phyloP scores from a whole-genome alignment of 495 filamentous ascomycete genomes.

The Jackrogersella minutella region DNA sequence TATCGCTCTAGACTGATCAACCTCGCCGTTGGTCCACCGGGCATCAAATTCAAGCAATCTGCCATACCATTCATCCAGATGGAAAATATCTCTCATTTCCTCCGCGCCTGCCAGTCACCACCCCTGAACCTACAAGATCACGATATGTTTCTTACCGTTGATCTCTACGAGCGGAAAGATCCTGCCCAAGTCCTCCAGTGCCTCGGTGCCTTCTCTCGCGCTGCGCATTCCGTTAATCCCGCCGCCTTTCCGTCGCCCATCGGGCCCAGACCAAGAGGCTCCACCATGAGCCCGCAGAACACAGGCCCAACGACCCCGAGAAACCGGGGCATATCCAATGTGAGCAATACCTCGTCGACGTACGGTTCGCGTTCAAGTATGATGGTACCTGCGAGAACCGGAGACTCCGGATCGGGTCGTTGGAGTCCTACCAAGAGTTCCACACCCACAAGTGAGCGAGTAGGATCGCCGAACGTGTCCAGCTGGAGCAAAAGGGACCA shows the following conservation, averaged over 20 bases:
- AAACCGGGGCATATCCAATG: constrained; percentile 70
- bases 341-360: constrained; percentile 68
- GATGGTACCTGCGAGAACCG: constrained; percentile 56
- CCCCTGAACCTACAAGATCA: constrained; percentile 90
- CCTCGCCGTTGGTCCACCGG: constrained; percentile 75
- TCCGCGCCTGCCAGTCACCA: constrained; percentile 81
- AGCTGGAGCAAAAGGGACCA: constrained; percentile 91
- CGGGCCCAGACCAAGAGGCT: constrained; percentile 69
- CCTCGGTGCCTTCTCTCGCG: constrained; percentile 87
- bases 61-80: constrained; percentile 98
- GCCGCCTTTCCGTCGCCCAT: constrained; percentile 75
- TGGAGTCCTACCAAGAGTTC: constrained; percentile 70
- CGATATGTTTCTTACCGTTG: constrained; percentile 96
- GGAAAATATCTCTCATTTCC: constrained; percentile 98
- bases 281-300: constrained; percentile 69
- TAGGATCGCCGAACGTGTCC: constrained; percentile 65
- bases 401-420: constrained; percentile 61
- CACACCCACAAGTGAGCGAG: constrained; percentile 43
- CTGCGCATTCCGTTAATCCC: constrained; percentile 80
- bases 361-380: constrained; percentile 52
- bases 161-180: constrained; percentile 95
- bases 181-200: constrained; percentile 97
- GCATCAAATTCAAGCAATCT: constrained; percentile 80
- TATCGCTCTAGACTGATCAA: constrained; percentile 74
- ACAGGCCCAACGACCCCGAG: constrained; percentile 66